These are phyloP conservation scores for Dentipellis sp. DNA, from an alignment of 768 basidiomycete genomes.

Conservation along the genomic window DNA sequence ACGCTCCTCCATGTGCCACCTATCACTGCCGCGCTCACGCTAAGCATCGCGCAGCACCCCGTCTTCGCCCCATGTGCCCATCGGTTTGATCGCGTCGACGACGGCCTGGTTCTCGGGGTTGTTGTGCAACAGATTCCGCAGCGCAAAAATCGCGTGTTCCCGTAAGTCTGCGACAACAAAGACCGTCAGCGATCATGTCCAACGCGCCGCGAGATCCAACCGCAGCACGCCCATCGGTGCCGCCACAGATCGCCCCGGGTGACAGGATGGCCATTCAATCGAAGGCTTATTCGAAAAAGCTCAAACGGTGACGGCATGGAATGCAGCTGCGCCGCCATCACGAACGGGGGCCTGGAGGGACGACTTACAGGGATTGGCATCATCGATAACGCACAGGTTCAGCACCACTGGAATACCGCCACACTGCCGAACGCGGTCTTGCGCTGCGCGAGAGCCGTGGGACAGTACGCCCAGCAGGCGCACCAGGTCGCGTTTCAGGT, in stretches of 20 bases:
- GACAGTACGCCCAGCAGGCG: slow-evolving; percentile 75
- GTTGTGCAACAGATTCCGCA: slow-evolving; percentile 66
- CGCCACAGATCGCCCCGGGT: not conserved
- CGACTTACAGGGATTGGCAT: slow-evolving; percentile 80
- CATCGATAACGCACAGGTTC: slow-evolving; percentile 85
- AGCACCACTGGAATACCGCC: slow-evolving; percentile 78
- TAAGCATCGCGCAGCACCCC: not conserved
- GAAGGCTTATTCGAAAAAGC: not conserved
- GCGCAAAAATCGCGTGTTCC: slow-evolving; percentile 84
- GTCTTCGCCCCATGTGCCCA: slow-evolving; percentile 43
- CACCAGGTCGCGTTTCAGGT: slow-evolving; percentile 86
- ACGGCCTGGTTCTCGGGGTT: slow-evolving; percentile 77
- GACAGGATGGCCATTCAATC: too few species aligned
- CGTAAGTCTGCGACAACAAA: slow-evolving; percentile 54
- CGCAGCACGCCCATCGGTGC: too few species aligned
- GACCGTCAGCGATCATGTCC: slow-evolving; percentile 4
- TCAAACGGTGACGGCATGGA: not conserved
- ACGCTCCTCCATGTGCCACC: too few species aligned
- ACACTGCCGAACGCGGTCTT: slow-evolving; percentile 62
- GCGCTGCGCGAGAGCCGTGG: slow-evolving; percentile 52
- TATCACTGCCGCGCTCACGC: not conserved
- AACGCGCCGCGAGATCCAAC: not conserved
- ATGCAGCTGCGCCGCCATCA: not conserved
- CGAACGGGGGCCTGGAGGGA: not conserved
- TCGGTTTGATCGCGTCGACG: slow-evolving; percentile 64